Conservation (phyloP, 352 stramenopile species). For the Pythium volutum region DNA sequence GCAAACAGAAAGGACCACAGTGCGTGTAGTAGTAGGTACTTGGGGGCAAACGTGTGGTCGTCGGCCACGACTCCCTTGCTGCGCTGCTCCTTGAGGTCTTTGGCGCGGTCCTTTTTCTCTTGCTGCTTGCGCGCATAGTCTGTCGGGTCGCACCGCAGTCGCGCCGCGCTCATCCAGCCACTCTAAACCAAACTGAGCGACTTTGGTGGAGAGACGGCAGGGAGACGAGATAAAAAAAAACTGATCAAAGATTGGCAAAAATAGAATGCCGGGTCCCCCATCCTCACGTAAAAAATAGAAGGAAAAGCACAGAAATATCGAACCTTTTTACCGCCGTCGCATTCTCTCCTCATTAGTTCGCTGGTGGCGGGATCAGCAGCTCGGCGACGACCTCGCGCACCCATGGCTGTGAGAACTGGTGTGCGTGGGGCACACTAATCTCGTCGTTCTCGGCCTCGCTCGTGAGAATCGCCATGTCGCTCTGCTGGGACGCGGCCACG, state of each 20-base stretch:
- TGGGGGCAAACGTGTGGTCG: constrained; percentile 75
- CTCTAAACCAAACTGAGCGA: too few species aligned
- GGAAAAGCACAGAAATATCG: background rate
- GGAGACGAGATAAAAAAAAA: too few species aligned
- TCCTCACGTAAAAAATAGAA: constrained; percentile 4
- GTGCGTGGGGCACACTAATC: constrained; percentile 45
- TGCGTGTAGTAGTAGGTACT: constrained; percentile 38
- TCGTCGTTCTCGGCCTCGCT: constrained; percentile 63
- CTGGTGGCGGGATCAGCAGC: constrained; percentile 29
- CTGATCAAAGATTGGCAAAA: background rate
- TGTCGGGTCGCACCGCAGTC: constrained; percentile 71
- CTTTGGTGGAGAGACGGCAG: background rate
- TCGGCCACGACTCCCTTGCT: constrained; percentile 66
- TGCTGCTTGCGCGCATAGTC: constrained; percentile 81
- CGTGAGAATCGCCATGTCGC: constrained; percentile 59
- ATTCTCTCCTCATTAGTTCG: constrained; percentile 10
- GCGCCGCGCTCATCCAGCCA: constrained; percentile 38
- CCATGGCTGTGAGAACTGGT: constrained; percentile 73
- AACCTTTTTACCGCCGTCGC: background rate
- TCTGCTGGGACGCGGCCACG: constrained; percentile 52
- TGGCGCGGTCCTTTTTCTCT: constrained; percentile 72
- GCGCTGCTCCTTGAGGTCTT: constrained; percentile 68
- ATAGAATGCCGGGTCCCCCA: background rate
- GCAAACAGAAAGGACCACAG: background rate
- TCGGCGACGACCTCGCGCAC: constrained; percentile 50